Evolutionary conservation across 805 yeast species (phyloP).

Genomic region (Nakazawaea wyomingensis): DNA sequence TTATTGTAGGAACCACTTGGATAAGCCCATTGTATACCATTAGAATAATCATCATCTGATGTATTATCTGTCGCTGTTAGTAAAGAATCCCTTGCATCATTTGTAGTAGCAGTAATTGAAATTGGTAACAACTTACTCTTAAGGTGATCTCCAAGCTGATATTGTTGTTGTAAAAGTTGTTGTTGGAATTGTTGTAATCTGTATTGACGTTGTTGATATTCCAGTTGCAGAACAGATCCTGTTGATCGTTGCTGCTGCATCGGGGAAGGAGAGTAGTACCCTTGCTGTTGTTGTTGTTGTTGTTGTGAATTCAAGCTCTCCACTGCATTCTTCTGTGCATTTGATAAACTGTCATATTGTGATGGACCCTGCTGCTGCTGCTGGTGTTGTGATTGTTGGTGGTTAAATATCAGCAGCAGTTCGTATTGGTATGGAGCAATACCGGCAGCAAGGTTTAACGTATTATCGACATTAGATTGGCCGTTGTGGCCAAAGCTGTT

Average conservation of each 20-base stretch:
- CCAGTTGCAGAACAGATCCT: neutral
- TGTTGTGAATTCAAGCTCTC: no score
- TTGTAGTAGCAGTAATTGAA: no score
- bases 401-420: no score
- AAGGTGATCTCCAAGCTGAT: neutral
- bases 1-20: no score
- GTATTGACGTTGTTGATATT: neutral
- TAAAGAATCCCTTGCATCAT: no score
- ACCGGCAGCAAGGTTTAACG: neutral
- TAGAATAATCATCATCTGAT: no score
- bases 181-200: neutral
- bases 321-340: no score
- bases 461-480: neutral
- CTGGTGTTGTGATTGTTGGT: neutral
- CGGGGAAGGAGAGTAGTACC: neutral
- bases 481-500: neutral
- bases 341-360: no score
- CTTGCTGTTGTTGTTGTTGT: conserved; percentile 8
- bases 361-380: neutral
- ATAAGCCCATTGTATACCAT: no score
- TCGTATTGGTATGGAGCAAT: neutral
- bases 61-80: no score
- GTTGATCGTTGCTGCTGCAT: neutral
- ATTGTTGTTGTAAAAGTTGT: neutral
- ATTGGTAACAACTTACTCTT: no score